phyloP scores from a whole-genome alignment of 495 filamentous ascomycete species.

The Podospora bellae-mahoneyi region DNA sequence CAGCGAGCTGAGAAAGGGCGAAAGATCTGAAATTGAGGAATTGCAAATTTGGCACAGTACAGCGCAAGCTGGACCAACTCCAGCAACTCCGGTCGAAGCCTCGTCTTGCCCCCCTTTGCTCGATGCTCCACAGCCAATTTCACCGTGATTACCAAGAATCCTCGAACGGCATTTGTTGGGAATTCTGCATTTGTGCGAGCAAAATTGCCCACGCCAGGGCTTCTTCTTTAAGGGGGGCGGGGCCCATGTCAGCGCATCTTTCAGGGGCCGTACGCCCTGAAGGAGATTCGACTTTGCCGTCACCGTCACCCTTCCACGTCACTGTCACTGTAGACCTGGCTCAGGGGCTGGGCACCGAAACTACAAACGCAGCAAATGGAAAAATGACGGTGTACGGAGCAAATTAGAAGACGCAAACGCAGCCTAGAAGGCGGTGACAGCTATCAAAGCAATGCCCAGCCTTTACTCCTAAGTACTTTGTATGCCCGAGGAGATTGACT shows the following conservation, averaged over 20 bases:
- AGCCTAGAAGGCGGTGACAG: background rate
- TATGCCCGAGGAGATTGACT: background rate
- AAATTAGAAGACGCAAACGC: background rate
- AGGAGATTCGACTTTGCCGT: background rate
- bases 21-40: slow-evolving; percentile 14
- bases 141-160: slow-evolving; percentile 19
- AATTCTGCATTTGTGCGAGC: background rate
- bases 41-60: slow-evolving; percentile 29
- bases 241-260: slow-evolving; percentile 7
- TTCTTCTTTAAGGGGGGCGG: slow-evolving; percentile 9
- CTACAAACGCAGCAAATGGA: background rate
- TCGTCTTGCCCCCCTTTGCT: slow-evolving; percentile 14
- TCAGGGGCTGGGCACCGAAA: background rate
- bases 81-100: slow-evolving; percentile 25
- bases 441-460: background rate
- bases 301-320: background rate
- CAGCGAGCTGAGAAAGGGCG: slow-evolving; percentile 27
- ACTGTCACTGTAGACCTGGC: background rate
- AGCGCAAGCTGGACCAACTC: slow-evolving; percentile 5
- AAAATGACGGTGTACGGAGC: background rate
- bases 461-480: background rate
- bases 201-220: slow-evolving; percentile 3
- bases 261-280: slow-evolving; percentile 6
- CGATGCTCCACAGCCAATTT: slow-evolving; percentile 32
- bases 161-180: background rate